Conservation (phyloP, 805 yeast species). For the Candida taoyuanica region DNA sequence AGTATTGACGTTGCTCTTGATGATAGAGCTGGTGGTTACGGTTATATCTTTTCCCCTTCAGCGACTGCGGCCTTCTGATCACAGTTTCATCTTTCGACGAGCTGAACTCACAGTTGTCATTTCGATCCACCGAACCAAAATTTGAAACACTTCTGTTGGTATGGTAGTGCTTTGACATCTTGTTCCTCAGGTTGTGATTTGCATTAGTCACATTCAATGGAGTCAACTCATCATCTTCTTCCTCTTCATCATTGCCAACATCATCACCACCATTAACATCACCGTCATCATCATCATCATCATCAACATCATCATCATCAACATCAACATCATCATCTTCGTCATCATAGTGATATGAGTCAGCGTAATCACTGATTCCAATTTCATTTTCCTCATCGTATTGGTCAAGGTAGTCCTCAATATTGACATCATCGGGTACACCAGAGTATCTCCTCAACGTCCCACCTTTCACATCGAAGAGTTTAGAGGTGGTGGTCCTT, state of each 20-base stretch:
- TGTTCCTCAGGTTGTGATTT: conserved; percentile 20
- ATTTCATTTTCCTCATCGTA: conserved; percentile 37
- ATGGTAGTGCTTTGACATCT: conserved; percentile 15
- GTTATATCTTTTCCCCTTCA: conserved; percentile 20
- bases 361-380: conserved; percentile 30
- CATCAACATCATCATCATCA: conserved; percentile 7
- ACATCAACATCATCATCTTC: conserved; percentile 26
- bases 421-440: conserved; percentile 53
- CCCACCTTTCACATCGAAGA: conserved; percentile 69
- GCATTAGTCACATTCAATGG: conserved; percentile 23
- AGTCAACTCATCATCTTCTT: conserved; percentile 22
- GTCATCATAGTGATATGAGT: conserved; percentile 26
- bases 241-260: neutral
- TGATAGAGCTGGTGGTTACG: conserved; percentile 14
- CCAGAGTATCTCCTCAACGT: conserved; percentile 72
- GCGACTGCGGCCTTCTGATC: conserved; percentile 4
- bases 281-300: conserved; percentile 5
- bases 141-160: conserved; percentile 27
- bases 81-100: conserved; percentile 11
- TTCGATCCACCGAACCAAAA: conserved; percentile 18
- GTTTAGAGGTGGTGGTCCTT: conserved; percentile 65
- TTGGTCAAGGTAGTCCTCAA: conserved; percentile 40
- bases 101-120: conserved; percentile 9
- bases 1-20: conserved; percentile 28
- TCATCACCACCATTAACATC: conserved; percentile 24